These are phyloP conservation scores for Ophiostoma montium DNA, from an alignment of 2,329 filamentous ascomycete genomes.

Conservation along the genomic window DNA sequence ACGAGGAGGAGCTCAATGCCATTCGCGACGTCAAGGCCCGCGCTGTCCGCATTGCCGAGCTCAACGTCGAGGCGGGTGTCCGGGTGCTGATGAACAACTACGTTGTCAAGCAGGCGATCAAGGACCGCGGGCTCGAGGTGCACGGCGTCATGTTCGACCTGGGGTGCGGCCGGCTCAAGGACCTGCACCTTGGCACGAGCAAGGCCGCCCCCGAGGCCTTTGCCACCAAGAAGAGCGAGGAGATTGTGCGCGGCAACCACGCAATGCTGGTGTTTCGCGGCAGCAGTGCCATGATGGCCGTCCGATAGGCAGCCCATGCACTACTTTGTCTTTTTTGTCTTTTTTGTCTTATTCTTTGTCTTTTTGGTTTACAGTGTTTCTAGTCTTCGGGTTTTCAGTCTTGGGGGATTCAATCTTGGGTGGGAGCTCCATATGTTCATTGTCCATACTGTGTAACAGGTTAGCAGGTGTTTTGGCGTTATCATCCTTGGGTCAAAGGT, in stretches of 20 bases:
- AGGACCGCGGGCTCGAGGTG: slow-evolving; percentile 55
- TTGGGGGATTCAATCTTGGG: too few species aligned
- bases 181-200: slow-evolving; percentile 32
- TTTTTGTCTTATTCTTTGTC: too few species aligned
- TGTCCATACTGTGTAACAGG: not conserved
- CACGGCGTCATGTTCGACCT: slow-evolving; percentile 68
- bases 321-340: too few species aligned
- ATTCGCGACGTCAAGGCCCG: slow-evolving; percentile 40
- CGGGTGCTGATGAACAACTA: slow-evolving; percentile 54
- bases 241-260: slow-evolving; percentile 33
- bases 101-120: slow-evolving; percentile 54
- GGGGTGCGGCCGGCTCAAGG: slow-evolving; percentile 30
- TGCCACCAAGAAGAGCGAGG: slow-evolving; percentile 10
- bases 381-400: not conserved
- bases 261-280: slow-evolving; percentile 36
- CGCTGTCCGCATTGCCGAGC: slow-evolving; percentile 51
- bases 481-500: not conserved
- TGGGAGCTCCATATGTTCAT: not conserved
- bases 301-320: too few species aligned
- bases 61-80: slow-evolving; percentile 61
- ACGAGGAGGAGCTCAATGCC: slow-evolving; percentile 41
- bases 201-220: slow-evolving; percentile 12
- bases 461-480: not conserved
- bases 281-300: slow-evolving; percentile 23
- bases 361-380: not conserved